A percentile compares a stretch with the other conserved stretches of the same genome.
These are phyloP conservation scores for Phytophthora cryptogea DNA, from an alignment of 352 stramenopile species.

Conservation along the genomic window DNA sequence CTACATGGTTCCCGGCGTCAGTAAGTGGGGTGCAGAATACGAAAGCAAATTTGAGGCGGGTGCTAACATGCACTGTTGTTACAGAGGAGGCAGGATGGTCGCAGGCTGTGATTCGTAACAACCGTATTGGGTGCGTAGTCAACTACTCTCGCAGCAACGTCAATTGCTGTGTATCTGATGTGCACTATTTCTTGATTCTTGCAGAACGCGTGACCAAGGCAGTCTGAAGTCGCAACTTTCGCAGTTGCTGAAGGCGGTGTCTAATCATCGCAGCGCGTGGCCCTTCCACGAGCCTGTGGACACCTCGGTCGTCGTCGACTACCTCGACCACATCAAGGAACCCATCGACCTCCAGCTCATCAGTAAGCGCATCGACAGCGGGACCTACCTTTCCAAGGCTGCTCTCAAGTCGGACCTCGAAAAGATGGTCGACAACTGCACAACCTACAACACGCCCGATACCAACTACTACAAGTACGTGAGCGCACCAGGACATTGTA, in stretches of 20 bases:
- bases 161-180: constrained; percentile 5
- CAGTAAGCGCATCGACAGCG: constrained; percentile 81
- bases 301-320: constrained; percentile 95
- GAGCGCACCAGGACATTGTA: no score
- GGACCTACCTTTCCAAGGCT: constrained; percentile 91
- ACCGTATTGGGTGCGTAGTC: constrained; percentile 67
- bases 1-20: constrained; percentile 86
- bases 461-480: constrained; percentile 97
- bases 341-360: constrained; percentile 92
- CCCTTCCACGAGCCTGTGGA: constrained; percentile 98
- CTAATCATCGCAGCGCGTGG: constrained; percentile 96
- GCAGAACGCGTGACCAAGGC: constrained; percentile 73
- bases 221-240: constrained; percentile 88
- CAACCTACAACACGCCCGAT: constrained; percentile 94
- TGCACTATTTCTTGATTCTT: not conserved
- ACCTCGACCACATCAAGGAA: constrained; percentile 96
- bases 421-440: constrained; percentile 98
- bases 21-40: constrained; percentile 48
- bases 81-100: constrained; percentile 88
- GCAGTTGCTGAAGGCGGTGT: constrained; percentile 89
- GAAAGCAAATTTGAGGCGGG: not conserved
- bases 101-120: constrained; percentile 85
- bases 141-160: not conserved
- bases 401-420: constrained; percentile 94
- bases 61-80: constrained; percentile 4